These are phyloP conservation scores for Candida lessepsii DNA, from an alignment of 805 yeast genomes.

Conservation along the genomic window DNA sequence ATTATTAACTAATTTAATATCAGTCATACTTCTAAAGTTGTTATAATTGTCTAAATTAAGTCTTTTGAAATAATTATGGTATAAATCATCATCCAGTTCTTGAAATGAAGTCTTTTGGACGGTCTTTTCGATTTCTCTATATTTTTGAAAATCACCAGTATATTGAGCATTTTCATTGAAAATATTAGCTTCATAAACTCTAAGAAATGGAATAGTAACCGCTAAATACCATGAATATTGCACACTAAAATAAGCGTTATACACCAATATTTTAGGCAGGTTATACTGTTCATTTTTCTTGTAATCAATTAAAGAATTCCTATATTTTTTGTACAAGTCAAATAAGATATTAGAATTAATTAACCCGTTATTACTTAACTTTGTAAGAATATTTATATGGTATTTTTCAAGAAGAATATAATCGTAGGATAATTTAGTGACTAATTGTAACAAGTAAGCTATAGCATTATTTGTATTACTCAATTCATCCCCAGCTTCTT, in stretches of 20 bases:
- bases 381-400: conserved; percentile 34
- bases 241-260: conserved; percentile 31
- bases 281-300: conserved; percentile 8
- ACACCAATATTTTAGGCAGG: conserved; percentile 32
- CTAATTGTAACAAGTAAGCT: conserved; percentile 26
- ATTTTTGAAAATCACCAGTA: conserved; percentile 18
- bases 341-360: conserved; percentile 26
- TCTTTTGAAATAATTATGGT: conserved; percentile 20
- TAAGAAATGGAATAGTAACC: conserved; percentile 34
- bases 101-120: conserved; percentile 19
- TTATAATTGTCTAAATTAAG: conserved; percentile 20
- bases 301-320: conserved; percentile 13
- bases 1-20: conserved; percentile 12
- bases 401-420: conserved; percentile 40
- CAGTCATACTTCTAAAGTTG: conserved; percentile 16
- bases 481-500: conserved; percentile 25
- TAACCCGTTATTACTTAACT: conserved; percentile 31
- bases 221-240: conserved; percentile 41
- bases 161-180: conserved; percentile 25
- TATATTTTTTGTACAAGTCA: conserved; percentile 24
- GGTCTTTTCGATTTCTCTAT: conserved; percentile 15
- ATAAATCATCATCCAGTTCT: conserved; percentile 23
- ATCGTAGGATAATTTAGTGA: conserved; percentile 38
- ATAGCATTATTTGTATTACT: conserved; percentile 15
- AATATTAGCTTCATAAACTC: conserved; percentile 33